Evolutionary conservation across 2,329 filamentous ascomycete species (phyloP).

Genomic region (Leptographium flavum): DNA sequence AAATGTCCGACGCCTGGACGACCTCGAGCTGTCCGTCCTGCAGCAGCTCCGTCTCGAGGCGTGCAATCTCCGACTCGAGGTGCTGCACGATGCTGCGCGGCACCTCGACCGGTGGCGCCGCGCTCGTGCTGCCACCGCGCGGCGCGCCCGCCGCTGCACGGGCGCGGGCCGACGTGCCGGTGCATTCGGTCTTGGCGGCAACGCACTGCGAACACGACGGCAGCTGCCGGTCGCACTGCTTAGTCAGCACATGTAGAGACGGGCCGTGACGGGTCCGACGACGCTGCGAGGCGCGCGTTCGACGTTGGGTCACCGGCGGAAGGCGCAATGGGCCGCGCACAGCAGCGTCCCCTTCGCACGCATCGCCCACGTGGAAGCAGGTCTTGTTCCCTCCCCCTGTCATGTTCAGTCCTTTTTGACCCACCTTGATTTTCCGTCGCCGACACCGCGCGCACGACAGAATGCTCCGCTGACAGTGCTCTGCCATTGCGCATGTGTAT

Average conservation of each 20-base stretch:
- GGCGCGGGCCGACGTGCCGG: constrained; percentile 15
- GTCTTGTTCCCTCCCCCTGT: too few species aligned
- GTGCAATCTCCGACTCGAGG: constrained; percentile 19
- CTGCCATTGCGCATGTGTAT: constrained; percentile 4
- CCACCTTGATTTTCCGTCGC: constrained; percentile 9
- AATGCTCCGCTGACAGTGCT: constrained; percentile 9
- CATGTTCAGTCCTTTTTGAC: too few species aligned
- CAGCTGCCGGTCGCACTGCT: constrained; percentile 11
- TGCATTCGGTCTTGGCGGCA: constrained; percentile 12
- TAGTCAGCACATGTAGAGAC: not conserved
- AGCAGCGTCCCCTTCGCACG: too few species aligned
- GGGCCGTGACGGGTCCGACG: too few species aligned
- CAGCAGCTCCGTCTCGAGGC: constrained; percentile 17
- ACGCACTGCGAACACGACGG: constrained; percentile 17
- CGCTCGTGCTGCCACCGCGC: not conserved
- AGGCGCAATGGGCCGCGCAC: too few species aligned
- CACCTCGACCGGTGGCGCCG: constrained; percentile 8
- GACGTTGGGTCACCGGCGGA: too few species aligned
- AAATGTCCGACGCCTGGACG: constrained; percentile 8
- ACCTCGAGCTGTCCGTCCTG: constrained; percentile 13
- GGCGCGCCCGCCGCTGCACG: not conserved
- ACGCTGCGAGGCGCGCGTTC: too few species aligned
- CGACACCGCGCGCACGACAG: constrained; percentile 10
- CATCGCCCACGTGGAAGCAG: too few species aligned
- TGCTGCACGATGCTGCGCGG: constrained; percentile 20